These are phyloP conservation scores for Hymenoscyphus fraxineus DNA, from an alignment of 2,329 filamentous ascomycete genomes.

Conservation along the genomic window DNA sequence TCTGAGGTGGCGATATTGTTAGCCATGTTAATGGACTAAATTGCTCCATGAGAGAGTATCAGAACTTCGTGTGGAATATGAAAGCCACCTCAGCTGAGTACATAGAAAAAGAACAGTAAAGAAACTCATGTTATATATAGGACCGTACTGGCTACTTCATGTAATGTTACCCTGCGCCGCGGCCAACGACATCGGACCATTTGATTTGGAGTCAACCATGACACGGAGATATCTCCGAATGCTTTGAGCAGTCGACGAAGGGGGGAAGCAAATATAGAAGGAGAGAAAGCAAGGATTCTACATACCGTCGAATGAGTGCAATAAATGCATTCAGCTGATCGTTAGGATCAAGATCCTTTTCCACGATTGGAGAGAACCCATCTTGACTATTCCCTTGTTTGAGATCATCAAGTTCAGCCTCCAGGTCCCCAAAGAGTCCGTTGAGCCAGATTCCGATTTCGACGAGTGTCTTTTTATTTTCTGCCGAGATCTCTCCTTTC, in stretches of 20 bases:
- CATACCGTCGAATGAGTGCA: conserved; percentile 19
- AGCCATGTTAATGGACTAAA: neutral
- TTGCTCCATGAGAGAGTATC: neutral
- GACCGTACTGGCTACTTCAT: no score
- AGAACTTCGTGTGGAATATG: no score
- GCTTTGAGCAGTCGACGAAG: neutral
- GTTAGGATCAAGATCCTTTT: conserved; percentile 12
- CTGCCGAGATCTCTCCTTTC: conserved; percentile 8
- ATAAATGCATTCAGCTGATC: conserved; percentile 15
- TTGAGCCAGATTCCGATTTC: conserved; percentile 12
- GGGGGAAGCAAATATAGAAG: no score
- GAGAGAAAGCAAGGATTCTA: neutral
- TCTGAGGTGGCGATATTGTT: neutral
- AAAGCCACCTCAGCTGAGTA: no score
- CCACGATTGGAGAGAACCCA: conserved; percentile 9
- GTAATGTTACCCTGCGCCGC: no score
- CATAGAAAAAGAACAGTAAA: no score
- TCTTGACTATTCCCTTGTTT: conserved; percentile 9
- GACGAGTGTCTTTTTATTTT: conserved; percentile 9
- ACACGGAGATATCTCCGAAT: neutral
- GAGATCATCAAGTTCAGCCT: conserved; percentile 10
- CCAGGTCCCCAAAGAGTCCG: conserved; percentile 11
- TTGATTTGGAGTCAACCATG: no score
- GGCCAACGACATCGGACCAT: no score
- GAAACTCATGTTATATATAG: no score